phyloP scores from a whole-genome alignment of 2,329 filamentous ascomycete species.

The Fusarium sp. region DNA sequence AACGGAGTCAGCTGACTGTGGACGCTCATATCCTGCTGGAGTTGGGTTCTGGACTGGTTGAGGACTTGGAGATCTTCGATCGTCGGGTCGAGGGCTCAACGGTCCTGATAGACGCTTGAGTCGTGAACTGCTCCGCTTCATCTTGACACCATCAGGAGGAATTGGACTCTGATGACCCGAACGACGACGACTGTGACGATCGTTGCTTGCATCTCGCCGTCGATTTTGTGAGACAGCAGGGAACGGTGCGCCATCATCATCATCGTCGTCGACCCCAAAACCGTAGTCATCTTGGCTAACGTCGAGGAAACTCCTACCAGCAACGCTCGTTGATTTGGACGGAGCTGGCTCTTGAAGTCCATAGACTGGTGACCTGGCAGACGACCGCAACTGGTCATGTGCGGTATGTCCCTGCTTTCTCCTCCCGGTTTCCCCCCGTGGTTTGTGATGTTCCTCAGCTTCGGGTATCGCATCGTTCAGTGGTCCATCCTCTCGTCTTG shows the following conservation, averaged over 20 bases:
- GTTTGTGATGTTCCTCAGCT: constrained; percentile 48
- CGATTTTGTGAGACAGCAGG: constrained; percentile 74
- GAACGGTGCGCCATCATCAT: constrained; percentile 76
- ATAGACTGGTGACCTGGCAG: constrained; percentile 33
- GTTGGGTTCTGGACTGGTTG: constrained; percentile 46
- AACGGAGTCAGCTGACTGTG: constrained; percentile 84
- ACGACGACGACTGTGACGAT: constrained; percentile 57
- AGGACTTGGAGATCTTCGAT: constrained; percentile 44
- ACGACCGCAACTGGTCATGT: constrained; percentile 26
- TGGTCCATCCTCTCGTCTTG: constrained; percentile 59
- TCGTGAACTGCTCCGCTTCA: constrained; percentile 68
- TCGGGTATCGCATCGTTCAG: constrained; percentile 58
- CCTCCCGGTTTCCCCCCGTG: constrained; percentile 35
- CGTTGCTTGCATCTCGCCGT: constrained; percentile 61
- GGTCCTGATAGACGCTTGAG: constrained; percentile 69
- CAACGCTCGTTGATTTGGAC: constrained; percentile 31
- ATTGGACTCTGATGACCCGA: constrained; percentile 65
- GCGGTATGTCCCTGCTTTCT: constrained; percentile 30
- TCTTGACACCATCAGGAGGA: constrained; percentile 55
- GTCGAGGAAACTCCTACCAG: constrained; percentile 38
- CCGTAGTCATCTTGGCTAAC: constrained; percentile 49
- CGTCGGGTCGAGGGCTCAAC: constrained; percentile 56
- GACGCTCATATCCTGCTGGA: constrained; percentile 75
- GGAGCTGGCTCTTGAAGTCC: constrained; percentile 40
- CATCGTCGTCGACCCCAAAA: constrained; percentile 44